Evolutionary conservation across 495 filamentous ascomycete species (phyloP).

Genomic region (Aspergillus nanangensis): DNA sequence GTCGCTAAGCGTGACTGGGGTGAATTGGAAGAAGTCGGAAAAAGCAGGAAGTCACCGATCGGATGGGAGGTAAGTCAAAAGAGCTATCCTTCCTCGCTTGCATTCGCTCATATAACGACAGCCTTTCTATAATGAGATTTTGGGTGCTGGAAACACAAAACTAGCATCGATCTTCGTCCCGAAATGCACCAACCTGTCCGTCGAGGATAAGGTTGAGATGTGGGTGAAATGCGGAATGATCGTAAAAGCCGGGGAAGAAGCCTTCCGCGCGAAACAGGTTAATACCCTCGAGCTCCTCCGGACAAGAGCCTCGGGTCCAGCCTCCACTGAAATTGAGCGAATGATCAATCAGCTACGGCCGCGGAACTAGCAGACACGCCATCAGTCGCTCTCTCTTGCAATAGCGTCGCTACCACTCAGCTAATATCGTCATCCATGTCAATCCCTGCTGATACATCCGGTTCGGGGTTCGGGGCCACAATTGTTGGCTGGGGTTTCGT

Average conservation of each 20-base stretch:
- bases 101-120: conserved; percentile 30
- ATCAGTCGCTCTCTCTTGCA: conserved; percentile 5
- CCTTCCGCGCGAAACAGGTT: conserved; percentile 73
- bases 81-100: conserved; percentile 6
- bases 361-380: conserved; percentile 32
- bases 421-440: conserved; percentile 43
- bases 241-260: conserved; percentile 88
- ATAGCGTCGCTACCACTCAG: conserved; percentile 22
- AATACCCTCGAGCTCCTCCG: conserved; percentile 59
- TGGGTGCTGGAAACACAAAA: conserved; percentile 86
- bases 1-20: conserved; percentile 87
- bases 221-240: conserved; percentile 94
- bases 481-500: conserved; percentile 11
- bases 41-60: conserved; percentile 74
- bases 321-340: conserved; percentile 53
- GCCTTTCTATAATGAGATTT: conserved; percentile 87
- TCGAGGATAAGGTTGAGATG: conserved; percentile 77
- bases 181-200: conserved; percentile 67
- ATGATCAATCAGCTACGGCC: conserved; percentile 54
- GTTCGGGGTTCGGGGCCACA: conserved; percentile 9
- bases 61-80: conserved; percentile 79
- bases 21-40: conserved; percentile 80
- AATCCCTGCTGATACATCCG: conserved; percentile 18
- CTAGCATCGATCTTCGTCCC: conserved; percentile 80
- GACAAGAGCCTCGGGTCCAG: conserved; percentile 50